Conservation (phyloP, 345 rosid species). For the Raphanus raphanistrum region DNA sequence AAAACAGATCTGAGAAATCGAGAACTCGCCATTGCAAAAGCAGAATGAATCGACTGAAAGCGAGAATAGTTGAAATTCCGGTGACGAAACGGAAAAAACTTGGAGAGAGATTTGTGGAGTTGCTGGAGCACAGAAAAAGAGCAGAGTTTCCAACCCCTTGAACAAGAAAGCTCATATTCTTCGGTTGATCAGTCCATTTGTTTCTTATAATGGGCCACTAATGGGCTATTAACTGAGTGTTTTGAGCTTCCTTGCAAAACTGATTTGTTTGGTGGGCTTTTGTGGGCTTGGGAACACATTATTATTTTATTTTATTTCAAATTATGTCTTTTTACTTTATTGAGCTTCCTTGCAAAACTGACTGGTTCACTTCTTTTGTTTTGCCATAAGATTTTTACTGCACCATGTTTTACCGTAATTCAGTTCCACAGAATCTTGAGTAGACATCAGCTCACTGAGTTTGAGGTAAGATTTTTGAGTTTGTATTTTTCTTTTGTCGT, state of each 20-base stretch:
- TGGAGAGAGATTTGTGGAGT: slow-evolving; percentile 7
- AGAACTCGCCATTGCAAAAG: slow-evolving; percentile 33
- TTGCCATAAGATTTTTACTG: too few species aligned
- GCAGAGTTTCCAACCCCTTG: slow-evolving; percentile 30
- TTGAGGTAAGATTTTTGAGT: too few species aligned
- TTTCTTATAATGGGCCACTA: slow-evolving; percentile 14
- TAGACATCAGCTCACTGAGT: too few species aligned
- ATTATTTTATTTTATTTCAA: neutral
- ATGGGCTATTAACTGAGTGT: slow-evolving; percentile 16
- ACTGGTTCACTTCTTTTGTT: too few species aligned
- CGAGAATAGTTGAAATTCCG: slow-evolving; percentile 3
- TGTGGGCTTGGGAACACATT: neutral
- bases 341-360: too few species aligned
- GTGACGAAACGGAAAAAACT: slow-evolving; percentile 11
- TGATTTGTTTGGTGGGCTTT: neutral
- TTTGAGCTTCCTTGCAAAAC: neutral
- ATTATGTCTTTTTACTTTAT: too few species aligned
- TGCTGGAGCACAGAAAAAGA: slow-evolving; percentile 9
- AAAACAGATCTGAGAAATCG: slow-evolving; percentile 34
- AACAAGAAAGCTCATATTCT: slow-evolving; percentile 43
- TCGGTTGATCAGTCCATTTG: slow-evolving; percentile 18
- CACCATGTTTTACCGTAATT: too few species aligned
- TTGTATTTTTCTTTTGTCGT: too few species aligned
- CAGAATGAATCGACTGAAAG: neutral
- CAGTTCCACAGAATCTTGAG: too few species aligned